Conservation (phyloP, 1,284 basidiomycete species). For the Ustilago trichophora region DNA sequence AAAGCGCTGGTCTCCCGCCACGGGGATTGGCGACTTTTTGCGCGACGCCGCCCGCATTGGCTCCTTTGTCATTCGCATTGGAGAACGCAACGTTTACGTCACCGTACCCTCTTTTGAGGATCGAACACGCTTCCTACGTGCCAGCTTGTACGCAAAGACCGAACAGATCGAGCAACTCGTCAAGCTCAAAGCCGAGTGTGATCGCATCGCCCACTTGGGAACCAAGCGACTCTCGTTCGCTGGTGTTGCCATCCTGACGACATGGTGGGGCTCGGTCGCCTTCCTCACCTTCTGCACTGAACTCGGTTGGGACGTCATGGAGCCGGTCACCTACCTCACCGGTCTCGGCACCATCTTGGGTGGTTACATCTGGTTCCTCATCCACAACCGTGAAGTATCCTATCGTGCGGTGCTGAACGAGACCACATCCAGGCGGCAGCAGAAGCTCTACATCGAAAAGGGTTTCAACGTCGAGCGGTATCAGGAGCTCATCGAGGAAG, state of each 20-base stretch:
- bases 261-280: constrained; percentile 54
- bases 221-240: constrained; percentile 53
- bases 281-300: constrained; percentile 57
- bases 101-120: constrained; percentile 59
- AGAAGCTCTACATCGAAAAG: constrained; percentile 53
- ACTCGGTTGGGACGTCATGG: constrained; percentile 54
- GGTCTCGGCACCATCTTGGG: constrained; percentile 56
- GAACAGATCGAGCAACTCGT: constrained; percentile 51
- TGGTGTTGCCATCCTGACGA: constrained; percentile 45
- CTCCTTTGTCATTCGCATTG: constrained; percentile 53
- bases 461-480: constrained; percentile 57
- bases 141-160: constrained; percentile 50
- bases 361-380: constrained; percentile 59
- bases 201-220: constrained; percentile 46
- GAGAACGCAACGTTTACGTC: constrained; percentile 47
- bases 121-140: constrained; percentile 52
- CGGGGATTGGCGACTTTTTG: constrained; percentile 59
- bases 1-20: constrained; percentile 57
- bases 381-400: constrained; percentile 57
- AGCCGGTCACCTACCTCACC: constrained; percentile 56
- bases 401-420: constrained; percentile 60
- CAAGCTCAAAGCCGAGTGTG: constrained; percentile 57
- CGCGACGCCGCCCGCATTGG: constrained; percentile 57
- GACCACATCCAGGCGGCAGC: constrained; percentile 55
- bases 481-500: constrained; percentile 56